Percentiles rank a stretch among this genome's conserved stretches.
These are phyloP conservation scores for Mortierella alpina DNA, from an alignment of 192 early-diverging fungal genomes.

Conservation along the genomic window DNA sequence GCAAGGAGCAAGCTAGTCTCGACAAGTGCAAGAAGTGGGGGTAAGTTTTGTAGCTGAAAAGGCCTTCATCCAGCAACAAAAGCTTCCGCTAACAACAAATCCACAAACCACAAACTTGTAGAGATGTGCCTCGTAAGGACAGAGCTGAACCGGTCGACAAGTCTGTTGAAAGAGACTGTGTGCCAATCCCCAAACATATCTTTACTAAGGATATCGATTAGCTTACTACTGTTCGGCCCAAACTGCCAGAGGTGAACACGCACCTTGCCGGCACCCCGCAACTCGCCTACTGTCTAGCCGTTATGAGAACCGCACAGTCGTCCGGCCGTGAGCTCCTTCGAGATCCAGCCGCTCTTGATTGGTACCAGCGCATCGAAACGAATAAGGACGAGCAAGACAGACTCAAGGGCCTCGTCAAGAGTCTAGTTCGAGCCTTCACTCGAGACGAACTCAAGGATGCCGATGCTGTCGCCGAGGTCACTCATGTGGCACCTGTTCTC, in stretches of 20 bases:
- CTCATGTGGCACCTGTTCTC: constrained; percentile 2
- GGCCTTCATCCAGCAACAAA: too few species aligned
- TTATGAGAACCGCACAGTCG: background rate
- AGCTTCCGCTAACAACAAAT: too few species aligned
- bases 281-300: background rate
- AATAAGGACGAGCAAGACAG: constrained; percentile 1
- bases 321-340: background rate
- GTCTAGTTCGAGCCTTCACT: background rate
- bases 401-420: background rate
- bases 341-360: background rate
- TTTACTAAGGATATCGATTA: background rate
- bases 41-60: too few species aligned
- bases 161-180: too few species aligned
- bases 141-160: too few species aligned
- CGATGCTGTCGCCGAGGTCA: background rate
- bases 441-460: constrained; percentile 2
- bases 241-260: background rate
- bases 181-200: background rate
- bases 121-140: too few species aligned
- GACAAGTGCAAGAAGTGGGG: too few species aligned
- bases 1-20: too few species aligned
- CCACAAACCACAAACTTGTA: too few species aligned
- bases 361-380: background rate
- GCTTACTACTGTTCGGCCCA: too few species aligned
- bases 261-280: background rate